Percentiles rank a stretch among this genome's conserved stretches.
Conservation (phyloP, 768 basidiomycete species). For the Cystofilobasidium macerans region DNA sequence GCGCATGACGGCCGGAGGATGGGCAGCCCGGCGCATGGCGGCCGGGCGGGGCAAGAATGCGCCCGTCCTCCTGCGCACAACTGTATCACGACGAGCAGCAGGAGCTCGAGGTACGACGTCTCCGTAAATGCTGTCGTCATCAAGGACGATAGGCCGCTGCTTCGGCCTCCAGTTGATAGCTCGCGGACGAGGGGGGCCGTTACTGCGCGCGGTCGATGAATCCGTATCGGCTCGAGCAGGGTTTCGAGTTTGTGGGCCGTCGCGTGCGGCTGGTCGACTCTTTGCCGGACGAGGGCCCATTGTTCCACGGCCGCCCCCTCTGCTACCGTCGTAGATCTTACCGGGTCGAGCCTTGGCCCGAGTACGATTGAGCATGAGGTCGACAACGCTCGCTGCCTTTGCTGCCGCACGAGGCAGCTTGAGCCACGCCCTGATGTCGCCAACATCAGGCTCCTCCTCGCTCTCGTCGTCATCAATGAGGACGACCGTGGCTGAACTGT, state of each 20-base stretch:
- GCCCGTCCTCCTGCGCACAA: neutral
- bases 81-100: neutral
- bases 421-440: slow-evolving; percentile 20
- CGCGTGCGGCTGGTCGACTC: too few species aligned
- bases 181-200: too few species aligned
- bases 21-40: neutral
- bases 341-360: neutral
- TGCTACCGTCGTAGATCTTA: neutral
- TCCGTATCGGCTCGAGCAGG: too few species aligned
- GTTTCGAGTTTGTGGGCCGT: too few species aligned
- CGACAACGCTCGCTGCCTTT: slow-evolving; percentile 11
- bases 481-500: neutral
- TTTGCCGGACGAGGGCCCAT: neutral
- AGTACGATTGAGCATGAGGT: slow-evolving; percentile 18
- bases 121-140: slow-evolving; percentile 35
- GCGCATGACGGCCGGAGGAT: neutral
- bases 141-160: slow-evolving; percentile 28
- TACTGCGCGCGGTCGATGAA: too few species aligned
- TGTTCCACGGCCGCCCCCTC: neutral
- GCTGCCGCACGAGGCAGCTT: neutral
- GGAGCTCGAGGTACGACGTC: slow-evolving; percentile 17
- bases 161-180: slow-evolving; percentile 2
- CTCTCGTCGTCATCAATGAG: neutral
- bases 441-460: neutral
- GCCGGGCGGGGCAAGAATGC: neutral